Evolutionary conservation across 2,329 filamentous ascomycete species (phyloP).

Genomic region (Nothophaeocryptopus gaeumannii): DNA sequence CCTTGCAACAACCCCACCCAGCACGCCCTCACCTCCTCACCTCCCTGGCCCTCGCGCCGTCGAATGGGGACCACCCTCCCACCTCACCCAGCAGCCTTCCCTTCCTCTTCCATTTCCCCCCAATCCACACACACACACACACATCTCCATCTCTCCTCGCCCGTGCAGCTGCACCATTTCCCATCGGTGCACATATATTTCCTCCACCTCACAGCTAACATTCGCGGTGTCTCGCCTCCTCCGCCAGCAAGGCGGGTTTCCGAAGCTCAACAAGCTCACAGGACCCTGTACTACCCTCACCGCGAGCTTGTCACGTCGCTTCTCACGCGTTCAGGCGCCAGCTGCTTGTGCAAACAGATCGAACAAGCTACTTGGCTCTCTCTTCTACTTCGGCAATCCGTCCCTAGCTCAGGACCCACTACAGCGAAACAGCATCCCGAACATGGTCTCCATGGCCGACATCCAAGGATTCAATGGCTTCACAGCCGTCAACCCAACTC

Average conservation of each 20-base stretch:
- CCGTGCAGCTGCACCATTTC: too few species aligned
- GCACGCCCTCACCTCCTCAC: too few species aligned
- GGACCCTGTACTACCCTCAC: neutral
- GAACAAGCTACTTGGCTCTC: constrained; percentile 5
- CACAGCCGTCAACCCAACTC: constrained; percentile 25
- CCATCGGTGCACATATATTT: too few species aligned
- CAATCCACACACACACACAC: too few species aligned
- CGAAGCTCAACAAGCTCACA: neutral
- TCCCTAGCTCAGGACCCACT: neutral
- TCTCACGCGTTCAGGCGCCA: neutral
- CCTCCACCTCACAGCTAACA: too few species aligned
- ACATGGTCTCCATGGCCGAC: constrained; percentile 8
- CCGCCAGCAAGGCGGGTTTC: constrained; percentile 1
- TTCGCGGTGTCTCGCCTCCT: neutral
- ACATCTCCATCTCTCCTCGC: too few species aligned
- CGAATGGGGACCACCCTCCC: neutral
- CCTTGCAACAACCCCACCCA: too few species aligned
- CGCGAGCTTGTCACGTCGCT: neutral
- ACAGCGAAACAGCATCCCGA: neutral
- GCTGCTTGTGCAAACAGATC: constrained; percentile 7
- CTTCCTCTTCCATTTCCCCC: neutral
- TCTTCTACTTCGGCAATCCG: constrained; percentile 13
- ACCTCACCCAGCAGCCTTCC: constrained; percentile 1
- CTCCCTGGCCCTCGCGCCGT: too few species aligned
- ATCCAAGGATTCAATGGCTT: constrained; percentile 35